Percentiles rank a stretch among this genome's conserved stretches.
phyloP scores from a whole-genome alignment of 2,329 filamentous ascomycete genomes.

The Arthrobotrys musiformis region DNA sequence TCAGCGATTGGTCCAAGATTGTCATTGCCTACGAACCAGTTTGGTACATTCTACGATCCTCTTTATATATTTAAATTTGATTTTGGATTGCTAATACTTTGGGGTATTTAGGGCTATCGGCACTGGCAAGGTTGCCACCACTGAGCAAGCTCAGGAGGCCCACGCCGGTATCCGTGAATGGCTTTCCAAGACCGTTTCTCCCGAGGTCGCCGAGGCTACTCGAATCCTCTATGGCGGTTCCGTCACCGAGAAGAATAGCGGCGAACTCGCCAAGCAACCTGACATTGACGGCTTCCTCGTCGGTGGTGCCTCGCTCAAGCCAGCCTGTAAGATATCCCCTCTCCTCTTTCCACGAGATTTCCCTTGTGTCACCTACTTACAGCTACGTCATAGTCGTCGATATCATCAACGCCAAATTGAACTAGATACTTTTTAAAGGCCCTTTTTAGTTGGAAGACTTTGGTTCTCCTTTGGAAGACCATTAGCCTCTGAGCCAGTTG shows the following conservation, averaged over 20 bases:
- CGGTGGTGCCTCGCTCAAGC: conserved; percentile 54
- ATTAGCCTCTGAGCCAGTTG: conserved; percentile 19
- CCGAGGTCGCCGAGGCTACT: conserved; percentile 82
- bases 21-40: conserved; percentile 99
- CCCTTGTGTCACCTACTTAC: neutral
- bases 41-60: conserved; percentile 75
- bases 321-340: conserved; percentile 51
- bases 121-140: conserved; percentile 73
- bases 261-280: conserved; percentile 86
- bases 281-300: conserved; percentile 89
- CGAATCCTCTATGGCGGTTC: conserved; percentile 96
- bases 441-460: neutral
- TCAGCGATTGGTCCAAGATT: conserved; percentile 85
- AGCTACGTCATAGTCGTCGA: conserved; percentile 36
- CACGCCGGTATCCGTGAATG: conserved; percentile 91
- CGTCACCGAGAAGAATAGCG: conserved; percentile 98
- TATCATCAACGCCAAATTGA: conserved; percentile 49
- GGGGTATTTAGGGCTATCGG: conserved; percentile 73
- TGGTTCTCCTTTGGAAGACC: neutral
- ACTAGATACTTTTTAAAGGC: conserved; percentile 20
- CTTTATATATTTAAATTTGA: neutral
- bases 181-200: conserved; percentile 78
- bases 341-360: neutral
- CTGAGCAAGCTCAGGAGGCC: conserved; percentile 84
- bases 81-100: neutral